Percentiles rank a stretch among this genome's conserved stretches.
Conservation (phyloP, 805 yeast species). For the Yarrowia sp. region DNA sequence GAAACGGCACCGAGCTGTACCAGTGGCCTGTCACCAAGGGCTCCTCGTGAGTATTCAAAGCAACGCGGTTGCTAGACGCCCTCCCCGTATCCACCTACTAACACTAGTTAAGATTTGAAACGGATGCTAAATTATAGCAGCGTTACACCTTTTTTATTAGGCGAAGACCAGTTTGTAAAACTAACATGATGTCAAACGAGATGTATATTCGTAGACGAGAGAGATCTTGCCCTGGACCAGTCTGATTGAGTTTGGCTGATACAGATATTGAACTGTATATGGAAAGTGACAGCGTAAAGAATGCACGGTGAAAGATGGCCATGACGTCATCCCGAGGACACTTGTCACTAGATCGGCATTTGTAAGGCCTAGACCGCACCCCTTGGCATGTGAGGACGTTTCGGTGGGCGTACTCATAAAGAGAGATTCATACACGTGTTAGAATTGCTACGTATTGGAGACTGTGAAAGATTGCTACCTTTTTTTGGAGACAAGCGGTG, state of each 20-base stretch:
- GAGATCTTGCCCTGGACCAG: too few species aligned
- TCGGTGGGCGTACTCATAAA: too few species aligned
- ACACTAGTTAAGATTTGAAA: conserved; percentile 25
- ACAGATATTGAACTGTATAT: conserved; percentile 1
- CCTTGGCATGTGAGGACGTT: too few species aligned
- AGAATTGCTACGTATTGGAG: too few species aligned
- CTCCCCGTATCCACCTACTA: not conserved
- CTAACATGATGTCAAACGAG: conserved; percentile 2
- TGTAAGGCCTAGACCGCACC: not conserved
- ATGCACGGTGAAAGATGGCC: not conserved
- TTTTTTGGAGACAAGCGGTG: too few species aligned
- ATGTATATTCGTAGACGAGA: too few species aligned
- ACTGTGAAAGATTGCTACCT: too few species aligned
- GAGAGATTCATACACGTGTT: too few species aligned
- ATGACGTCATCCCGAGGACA: conserved; percentile 3
- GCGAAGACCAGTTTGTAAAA: conserved; percentile 12
- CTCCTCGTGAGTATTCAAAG: conserved; percentile 29
- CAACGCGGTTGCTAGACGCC: not conserved
- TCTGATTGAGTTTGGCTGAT: not conserved
- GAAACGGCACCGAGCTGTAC: conserved; percentile 61
- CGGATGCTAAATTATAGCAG: conserved; percentile 26
- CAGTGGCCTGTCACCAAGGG: conserved; percentile 72
- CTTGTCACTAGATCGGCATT: too few species aligned
- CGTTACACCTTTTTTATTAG: conserved; percentile 9
- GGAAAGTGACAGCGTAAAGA: not conserved